Evolutionary conservation across 202 grass and related monocot genomes (phyloP), one percentile per base, ranked within the genome.

Genomic region (Digitaria exilis): DNA sequence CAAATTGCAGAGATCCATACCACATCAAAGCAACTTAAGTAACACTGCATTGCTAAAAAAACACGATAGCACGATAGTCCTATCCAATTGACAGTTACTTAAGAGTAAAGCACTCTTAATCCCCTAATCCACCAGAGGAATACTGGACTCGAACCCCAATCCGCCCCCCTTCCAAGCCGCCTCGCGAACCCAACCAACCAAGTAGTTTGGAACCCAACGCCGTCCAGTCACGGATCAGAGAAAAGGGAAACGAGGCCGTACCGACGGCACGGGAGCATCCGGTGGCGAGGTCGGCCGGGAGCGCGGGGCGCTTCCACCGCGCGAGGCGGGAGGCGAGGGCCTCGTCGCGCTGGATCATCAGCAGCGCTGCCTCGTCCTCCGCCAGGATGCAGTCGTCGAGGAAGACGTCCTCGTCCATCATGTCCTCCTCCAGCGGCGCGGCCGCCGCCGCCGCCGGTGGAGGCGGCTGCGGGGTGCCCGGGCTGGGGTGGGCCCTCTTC

Each of bases 341-440:
- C 89, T 98, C 89, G 26, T 89, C 81, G 19, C 87, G 87, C 39
- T 94, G 80, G 81, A 90, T 71, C 32, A 94, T 69, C 19, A 94
- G 91, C 34, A 92, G 78, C 75, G 85, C 93, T 25, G 90, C 93
- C 82, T 93, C 96, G 76, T 98, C 92, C 89, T 93, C 86, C 71
- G 68, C 88, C 43, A 97, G 66, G 50, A 95, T 69, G 29, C 81
- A 49, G 34, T 98, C 89, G 19, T 98, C 96, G 13, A 98, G 87
- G 77, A 90, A 98, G 15, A 98, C 83, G 65, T 98, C 96, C 74
- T 96, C 96, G 54, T 98, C 96, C 91, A 96, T 94, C 96, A 98
- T 98, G 78, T 98, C 96, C 85, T 98, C 95, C 73, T 95, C 92
- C 45, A 18, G 67, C 3, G 65, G 56, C 1, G 52, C 39, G 11